These are phyloP conservation scores for Candida awuae DNA, from an alignment of 805 yeast species.

Conservation along the genomic window DNA sequence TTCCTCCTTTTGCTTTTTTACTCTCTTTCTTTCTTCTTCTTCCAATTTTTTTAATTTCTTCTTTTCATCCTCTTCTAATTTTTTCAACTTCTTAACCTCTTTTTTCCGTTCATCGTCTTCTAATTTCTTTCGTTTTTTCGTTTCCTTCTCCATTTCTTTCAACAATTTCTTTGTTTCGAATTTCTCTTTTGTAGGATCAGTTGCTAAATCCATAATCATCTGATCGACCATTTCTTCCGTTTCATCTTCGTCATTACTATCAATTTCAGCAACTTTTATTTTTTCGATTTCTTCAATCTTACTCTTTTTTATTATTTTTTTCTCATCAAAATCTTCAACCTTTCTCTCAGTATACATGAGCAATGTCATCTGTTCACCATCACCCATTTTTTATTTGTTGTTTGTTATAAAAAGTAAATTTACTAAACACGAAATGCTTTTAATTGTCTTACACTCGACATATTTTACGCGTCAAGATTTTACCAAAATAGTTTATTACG, in stretches of 20 bases:
- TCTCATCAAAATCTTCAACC: background rate
- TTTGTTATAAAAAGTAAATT: no score
- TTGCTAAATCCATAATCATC: background rate
- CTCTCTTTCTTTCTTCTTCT: conserved; percentile 1
- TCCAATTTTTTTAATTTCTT: background rate
- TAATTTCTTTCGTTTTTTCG: background rate
- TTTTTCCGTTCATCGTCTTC: background rate
- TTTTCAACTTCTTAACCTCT: background rate
- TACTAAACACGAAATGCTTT: no score
- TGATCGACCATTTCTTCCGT: background rate
- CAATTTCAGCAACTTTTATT: background rate
- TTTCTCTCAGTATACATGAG: no score
- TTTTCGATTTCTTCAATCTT: background rate
- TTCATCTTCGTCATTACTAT: background rate
- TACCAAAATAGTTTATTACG: no score
- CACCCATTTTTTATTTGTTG: no score
- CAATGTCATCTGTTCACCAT: no score
- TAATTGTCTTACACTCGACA: no score
- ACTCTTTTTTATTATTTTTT: background rate
- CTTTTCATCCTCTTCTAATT: background rate
- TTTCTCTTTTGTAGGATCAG: no score
- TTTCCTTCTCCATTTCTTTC: background rate
- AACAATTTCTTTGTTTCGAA: background rate
- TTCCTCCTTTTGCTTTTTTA: conserved; percentile 2
- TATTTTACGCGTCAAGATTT: no score